phyloP scores from a whole-genome alignment of 805 yeast species.

The Ogataea corticis region DNA sequence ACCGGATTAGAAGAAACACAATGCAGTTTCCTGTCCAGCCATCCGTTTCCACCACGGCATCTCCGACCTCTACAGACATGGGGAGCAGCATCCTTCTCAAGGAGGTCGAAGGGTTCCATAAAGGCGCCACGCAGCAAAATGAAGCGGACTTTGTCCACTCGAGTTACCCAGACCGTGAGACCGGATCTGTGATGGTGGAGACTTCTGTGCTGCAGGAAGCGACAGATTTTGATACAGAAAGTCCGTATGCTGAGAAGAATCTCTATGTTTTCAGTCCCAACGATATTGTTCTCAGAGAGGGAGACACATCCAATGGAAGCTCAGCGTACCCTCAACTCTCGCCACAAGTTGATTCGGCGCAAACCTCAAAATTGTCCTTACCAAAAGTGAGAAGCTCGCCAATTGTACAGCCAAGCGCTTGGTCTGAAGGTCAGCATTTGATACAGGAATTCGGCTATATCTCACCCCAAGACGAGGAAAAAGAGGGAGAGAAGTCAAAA shows the following conservation, averaged over 20 bases:
- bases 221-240: no score
- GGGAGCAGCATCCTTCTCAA: slow-evolving; percentile 6
- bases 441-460: slow-evolving; percentile 27
- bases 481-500: background rate
- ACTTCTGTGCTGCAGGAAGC: no score
- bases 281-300: slow-evolving; percentile 6
- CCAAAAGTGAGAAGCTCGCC: slow-evolving; percentile 20
- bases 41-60: background rate
- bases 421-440: slow-evolving; percentile 26
- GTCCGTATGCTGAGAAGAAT: background rate
- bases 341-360: slow-evolving; percentile 5
- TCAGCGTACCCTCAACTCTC: slow-evolving; percentile 1
- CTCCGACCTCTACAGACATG: background rate
- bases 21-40: slow-evolving; percentile 17
- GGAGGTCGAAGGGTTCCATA: slow-evolving; percentile 11
- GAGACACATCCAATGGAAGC: background rate
- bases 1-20: slow-evolving; percentile 15
- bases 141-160: slow-evolving; percentile 9
- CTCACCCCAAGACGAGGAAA: slow-evolving; percentile 15
- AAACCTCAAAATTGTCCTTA: slow-evolving; percentile 11
- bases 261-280: background rate
- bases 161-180: slow-evolving; percentile 15
- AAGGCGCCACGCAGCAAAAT: background rate
- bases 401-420: slow-evolving; percentile 17
- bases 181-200: background rate